Evolutionary conservation across 2,329 filamentous ascomycete genomes (phyloP), one percentile per base, ranked within the genome.

Genomic region (Trematosphaeria pertusa): DNA sequence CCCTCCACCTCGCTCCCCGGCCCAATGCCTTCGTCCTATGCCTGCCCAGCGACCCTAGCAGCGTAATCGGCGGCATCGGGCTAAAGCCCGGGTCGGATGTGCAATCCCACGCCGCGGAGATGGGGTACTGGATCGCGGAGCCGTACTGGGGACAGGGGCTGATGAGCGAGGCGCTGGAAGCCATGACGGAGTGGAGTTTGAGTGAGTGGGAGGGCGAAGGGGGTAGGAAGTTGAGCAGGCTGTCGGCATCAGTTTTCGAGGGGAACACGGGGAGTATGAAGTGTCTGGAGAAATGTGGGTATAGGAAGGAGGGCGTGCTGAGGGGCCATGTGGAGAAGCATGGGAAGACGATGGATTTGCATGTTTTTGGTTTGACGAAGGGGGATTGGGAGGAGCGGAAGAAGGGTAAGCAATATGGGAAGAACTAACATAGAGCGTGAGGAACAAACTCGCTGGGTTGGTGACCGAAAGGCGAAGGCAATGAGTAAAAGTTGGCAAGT

Each of bases 101-200:
- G 12, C 59, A 65, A 12, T 53, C 66, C 4, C 72, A 73, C 43
- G 62, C 59, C 1, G 74, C 68, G 1, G 72, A 75, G 46, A 37
- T 77, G 1, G 74, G 74, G 8, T 77, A 73, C 56, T 78, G 75
- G 75, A 45, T 77, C 9, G 67, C 63, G 12, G 69, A 72, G 42
- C 48, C 50, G 21, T 59, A 60, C 26, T 72, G 70, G 71, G 71
- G 73, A 1, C 51, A 56, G 33, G 69, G 69, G 2, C 56, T 70
- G 21, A 65, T 62, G 54, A 67, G 56, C 1, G 67, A 66, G 43
- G 64, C 63, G 14, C 43, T 73, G n/a, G 51, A 49, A 10, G 69
- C 55, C 5, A 67, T 74, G 34, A 64, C 68, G 12, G 47, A 51
- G 12, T 75, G 70, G 70, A 50, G 50, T 2, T 77, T 74, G 21